Conservation (phyloP, 106 monocot species). For the Allium fistulosum region DNA sequence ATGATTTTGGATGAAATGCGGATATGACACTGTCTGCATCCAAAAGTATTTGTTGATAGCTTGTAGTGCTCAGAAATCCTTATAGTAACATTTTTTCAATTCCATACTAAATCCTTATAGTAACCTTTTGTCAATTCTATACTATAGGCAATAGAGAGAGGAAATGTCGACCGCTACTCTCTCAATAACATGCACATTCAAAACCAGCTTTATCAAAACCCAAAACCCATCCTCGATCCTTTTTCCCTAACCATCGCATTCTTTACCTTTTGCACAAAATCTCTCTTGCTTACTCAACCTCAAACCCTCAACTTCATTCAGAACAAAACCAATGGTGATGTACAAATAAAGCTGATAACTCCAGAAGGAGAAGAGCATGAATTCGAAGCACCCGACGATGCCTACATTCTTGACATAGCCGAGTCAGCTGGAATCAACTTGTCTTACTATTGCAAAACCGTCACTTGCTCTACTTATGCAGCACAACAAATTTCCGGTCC, state of each 20-base stretch:
- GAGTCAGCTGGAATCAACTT: conserved; percentile 69
- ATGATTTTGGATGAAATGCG: too few relatives aligned
- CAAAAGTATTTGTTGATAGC: too few relatives aligned
- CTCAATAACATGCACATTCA: background rate
- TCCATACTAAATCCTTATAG: background rate
- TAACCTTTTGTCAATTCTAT: background rate
- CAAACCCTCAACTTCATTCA: conserved; percentile 2
- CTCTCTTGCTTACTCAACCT: background rate
- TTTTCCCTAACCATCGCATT: background rate
- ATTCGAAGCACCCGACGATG: conserved; percentile 11
- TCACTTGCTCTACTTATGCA: conserved; percentile 76
- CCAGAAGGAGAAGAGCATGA: conserved; percentile 7
- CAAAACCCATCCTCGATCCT: too few relatives aligned
- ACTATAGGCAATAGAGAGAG: background rate
- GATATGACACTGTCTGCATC: too few relatives aligned
- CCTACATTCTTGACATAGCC: conserved; percentile 69
- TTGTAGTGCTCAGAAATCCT: too few relatives aligned
- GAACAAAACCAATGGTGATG: conserved; percentile 1
- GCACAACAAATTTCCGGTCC: conserved; percentile 34
- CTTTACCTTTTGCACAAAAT: background rate
- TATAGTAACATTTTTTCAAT: too few relatives aligned
- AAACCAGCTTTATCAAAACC: background rate
- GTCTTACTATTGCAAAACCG: conserved; percentile 67
- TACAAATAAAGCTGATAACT: conserved; percentile 11
- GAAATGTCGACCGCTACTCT: conserved; percentile 1